These are phyloP conservation scores for Adansonia digitata DNA, from an alignment of 345 rosid genomes.

Conservation along the genomic window DNA sequence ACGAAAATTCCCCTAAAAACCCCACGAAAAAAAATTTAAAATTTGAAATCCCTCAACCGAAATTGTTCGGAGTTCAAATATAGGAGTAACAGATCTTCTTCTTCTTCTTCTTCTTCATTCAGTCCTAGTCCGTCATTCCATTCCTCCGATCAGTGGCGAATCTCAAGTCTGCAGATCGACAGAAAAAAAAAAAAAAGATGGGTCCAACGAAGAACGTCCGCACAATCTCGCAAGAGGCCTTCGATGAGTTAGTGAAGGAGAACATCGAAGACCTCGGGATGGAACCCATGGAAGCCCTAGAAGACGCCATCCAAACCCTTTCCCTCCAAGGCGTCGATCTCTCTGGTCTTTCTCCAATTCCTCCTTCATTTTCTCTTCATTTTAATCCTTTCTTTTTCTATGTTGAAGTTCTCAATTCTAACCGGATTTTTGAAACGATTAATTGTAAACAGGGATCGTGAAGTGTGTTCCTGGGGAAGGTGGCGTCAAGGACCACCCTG, in stretches of 20 bases:
- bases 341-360: slow-evolving; percentile 36
- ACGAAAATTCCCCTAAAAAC: too few species aligned
- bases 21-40: too few species aligned
- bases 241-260: slow-evolving; percentile 79
- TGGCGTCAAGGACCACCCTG: slow-evolving; percentile 53
- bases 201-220: slow-evolving; percentile 48
- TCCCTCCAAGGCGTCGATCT: slow-evolving; percentile 93
- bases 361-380: not conserved
- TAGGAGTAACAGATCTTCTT: not conserved
- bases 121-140: not conserved
- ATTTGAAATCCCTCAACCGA: not conserved
- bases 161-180: not conserved
- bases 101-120: not conserved
- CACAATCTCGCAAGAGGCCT: slow-evolving; percentile 80
- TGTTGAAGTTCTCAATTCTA: not conserved
- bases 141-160: not conserved
- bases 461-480: slow-evolving; percentile 69
- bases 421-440: not conserved
- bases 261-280: slow-evolving; percentile 83
- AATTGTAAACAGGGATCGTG: slow-evolving; percentile 50
- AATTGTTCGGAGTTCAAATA: not conserved
- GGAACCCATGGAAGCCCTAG: slow-evolving; percentile 85
- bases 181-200: slow-evolving; percentile 24
- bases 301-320: slow-evolving; percentile 82
- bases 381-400: not conserved